phyloP scores from a whole-genome alignment of 345 rosid genomes.

The Excoecaria cochinchinensis region DNA sequence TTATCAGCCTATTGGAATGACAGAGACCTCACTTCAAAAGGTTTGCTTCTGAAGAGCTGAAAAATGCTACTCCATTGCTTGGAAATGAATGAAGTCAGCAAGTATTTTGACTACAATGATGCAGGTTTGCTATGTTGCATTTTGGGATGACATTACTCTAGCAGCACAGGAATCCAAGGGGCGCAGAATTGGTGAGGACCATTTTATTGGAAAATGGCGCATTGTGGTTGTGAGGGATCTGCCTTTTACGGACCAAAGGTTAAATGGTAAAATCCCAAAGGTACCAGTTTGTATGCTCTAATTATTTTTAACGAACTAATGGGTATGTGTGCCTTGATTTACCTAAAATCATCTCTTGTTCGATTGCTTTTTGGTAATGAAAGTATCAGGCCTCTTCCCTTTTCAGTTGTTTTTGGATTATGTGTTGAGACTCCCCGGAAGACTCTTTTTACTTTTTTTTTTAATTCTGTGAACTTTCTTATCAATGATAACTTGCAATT shows the following conservation, averaged over 20 bases:
- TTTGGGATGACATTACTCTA: conserved; percentile 90
- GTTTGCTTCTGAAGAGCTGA: conserved; percentile 38
- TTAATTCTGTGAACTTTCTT: background rate
- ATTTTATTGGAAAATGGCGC: conserved; percentile 80
- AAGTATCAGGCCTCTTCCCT: background rate
- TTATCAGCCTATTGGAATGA: conserved; percentile 90
- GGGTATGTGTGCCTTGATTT: background rate
- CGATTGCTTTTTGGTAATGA: background rate
- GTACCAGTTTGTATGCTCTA: conserved; percentile 31
- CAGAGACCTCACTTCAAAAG: conserved; percentile 60
- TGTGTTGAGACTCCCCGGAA: background rate
- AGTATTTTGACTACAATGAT: conserved; percentile 28
- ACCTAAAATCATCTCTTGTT: background rate
- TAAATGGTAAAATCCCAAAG: conserved; percentile 98
- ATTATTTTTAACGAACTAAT: background rate
- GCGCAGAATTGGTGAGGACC: conserved; percentile 49
- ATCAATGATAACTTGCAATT: background rate
- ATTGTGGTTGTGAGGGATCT: conserved; percentile 74
- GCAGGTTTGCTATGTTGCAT: conserved; percentile 93
- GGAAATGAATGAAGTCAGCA: background rate
- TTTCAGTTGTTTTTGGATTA: background rate
- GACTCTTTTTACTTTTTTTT: background rate
- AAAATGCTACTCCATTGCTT: conserved; percentile 10
- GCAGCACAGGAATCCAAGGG: conserved; percentile 68
- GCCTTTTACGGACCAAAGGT: conserved; percentile 84